Evolutionary conservation across 495 filamentous ascomycete genomes (phyloP), one percentile per base, ranked within the genome.

Genomic region (Aspergillus panamensis): DNA sequence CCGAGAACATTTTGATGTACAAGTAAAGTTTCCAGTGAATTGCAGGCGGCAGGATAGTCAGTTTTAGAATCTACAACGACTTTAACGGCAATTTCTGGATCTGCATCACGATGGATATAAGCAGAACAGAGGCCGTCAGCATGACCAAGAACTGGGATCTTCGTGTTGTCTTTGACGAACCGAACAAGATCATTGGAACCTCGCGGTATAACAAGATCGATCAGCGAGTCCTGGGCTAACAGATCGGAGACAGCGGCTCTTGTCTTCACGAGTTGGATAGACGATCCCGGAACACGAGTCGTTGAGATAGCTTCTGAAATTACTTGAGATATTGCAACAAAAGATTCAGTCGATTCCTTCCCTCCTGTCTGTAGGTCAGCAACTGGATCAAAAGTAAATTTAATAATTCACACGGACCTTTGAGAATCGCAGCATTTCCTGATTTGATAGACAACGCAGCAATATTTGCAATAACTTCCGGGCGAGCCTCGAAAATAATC

Each of bases 391-490:
- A 45, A 17, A 20, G 8, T 6, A n/a, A 17, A 20, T 20, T 8
- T 39, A n/a, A 45, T 45, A 19, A 7, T 20, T 5, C n/a, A 10
- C n/a, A 45, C 42, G 8, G 20, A 78, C 86, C 92, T 82, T 99
- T 99, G 47, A 99, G 75, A 58, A 99, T 97, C 55, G 92, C 94
- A 25, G 94, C 88, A 76, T 99, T 99, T 54, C 91, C 94, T 14
- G 94, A 97, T 70, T 99, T 99, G 61, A 99, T 87, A 10, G 95
- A 91, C 35, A 99, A 79, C n/a, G 95, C 88, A 53, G 93, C 90
- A 59, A 99, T 97, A 66, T 99, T 99, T 43, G 95, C 94, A 69
- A 99, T 99, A 55, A 99, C 95, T 70, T 99, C 94, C 8, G 94
- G 94, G 30, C 94, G 88, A 20, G 95, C 95, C 73, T 98, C 94